phyloP scores from a whole-genome alignment of 2,329 filamentous ascomycete genomes.

The Aspergillus hiratsukae region DNA sequence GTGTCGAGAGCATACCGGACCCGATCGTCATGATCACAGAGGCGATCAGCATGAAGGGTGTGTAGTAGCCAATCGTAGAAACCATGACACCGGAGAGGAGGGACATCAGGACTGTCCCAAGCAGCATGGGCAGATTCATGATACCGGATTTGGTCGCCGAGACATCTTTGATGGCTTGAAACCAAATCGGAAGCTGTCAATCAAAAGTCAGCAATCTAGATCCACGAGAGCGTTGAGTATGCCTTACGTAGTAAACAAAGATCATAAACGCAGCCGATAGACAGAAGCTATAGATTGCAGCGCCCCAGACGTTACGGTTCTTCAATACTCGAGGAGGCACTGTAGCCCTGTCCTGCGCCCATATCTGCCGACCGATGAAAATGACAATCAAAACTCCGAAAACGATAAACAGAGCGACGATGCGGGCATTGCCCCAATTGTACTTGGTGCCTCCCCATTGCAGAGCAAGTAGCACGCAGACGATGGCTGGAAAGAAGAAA shows the following conservation, averaged over 20 bases:
- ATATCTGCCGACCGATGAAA: constrained; percentile 35
- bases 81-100: constrained; percentile 29
- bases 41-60: constrained; percentile 35
- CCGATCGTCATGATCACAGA: constrained; percentile 31
- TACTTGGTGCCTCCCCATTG: constrained; percentile 40
- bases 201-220: background rate
- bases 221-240: too few species aligned
- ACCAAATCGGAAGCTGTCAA: constrained; percentile 41
- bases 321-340: constrained; percentile 43
- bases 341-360: constrained; percentile 39
- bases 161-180: constrained; percentile 37
- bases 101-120: constrained; percentile 27
- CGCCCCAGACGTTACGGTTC: constrained; percentile 41
- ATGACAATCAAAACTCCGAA: constrained; percentile 47
- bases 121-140: constrained; percentile 34
- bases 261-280: constrained; percentile 43
- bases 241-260: constrained; percentile 40
- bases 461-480: constrained; percentile 5
- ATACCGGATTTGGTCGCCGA: constrained; percentile 34
- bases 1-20: constrained; percentile 33
- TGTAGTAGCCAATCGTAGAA: constrained; percentile 35
- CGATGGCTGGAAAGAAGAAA: constrained; percentile 5
- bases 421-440: constrained; percentile 41
- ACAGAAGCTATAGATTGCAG: constrained; percentile 39
- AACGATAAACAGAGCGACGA: constrained; percentile 48